Evolutionary conservation across 371 early-diverging fungal genomes (phyloP).

Genomic region (Lichtheimia hyalospora): DNA sequence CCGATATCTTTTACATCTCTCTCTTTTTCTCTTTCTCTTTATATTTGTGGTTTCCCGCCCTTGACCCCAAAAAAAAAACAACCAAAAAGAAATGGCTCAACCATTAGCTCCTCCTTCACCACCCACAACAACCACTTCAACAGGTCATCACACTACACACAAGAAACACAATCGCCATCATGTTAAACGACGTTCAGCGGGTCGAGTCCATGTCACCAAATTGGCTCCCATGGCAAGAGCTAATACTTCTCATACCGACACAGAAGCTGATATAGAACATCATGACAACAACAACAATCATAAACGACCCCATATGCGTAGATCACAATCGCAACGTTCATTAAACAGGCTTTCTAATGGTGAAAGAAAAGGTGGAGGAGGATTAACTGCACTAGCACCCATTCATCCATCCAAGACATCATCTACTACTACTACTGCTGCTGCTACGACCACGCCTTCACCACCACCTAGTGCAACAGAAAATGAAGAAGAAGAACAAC

Average conservation of each 20-base stretch:
- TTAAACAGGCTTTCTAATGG: conserved; percentile 15
- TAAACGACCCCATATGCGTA: conserved; percentile 30
- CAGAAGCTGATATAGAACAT: conserved; percentile 23
- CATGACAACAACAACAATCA: conserved; percentile 6
- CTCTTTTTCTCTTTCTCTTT: too few species aligned
- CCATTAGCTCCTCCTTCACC: conserved; percentile 12
- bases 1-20: too few species aligned
- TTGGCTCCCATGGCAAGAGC: conserved; percentile 46
- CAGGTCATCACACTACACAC: conserved; percentile 13
- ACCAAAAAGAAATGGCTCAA: conserved; percentile 6
- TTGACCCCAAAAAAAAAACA: background rate
- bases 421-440: background rate
- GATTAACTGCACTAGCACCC: conserved; percentile 12
- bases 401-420: conserved; percentile 7
- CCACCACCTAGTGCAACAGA: conserved; percentile 14
- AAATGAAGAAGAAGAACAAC: conserved; percentile 3
- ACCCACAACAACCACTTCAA: conserved; percentile 3
- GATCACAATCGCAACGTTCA: conserved; percentile 41
- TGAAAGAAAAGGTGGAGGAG: conserved; percentile 22
- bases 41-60: too few species aligned
- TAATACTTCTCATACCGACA: conserved; percentile 25
- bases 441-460: conserved; percentile 12
- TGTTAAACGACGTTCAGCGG: conserved; percentile 47
- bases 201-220: conserved; percentile 50
- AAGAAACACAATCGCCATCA: conserved; percentile 42